Percentiles rank a stretch among this genome's conserved stretches.
These are phyloP conservation scores for Backusella westeae DNA, from an alignment of 192 early-diverging fungal genomes.

Conservation along the genomic window DNA sequence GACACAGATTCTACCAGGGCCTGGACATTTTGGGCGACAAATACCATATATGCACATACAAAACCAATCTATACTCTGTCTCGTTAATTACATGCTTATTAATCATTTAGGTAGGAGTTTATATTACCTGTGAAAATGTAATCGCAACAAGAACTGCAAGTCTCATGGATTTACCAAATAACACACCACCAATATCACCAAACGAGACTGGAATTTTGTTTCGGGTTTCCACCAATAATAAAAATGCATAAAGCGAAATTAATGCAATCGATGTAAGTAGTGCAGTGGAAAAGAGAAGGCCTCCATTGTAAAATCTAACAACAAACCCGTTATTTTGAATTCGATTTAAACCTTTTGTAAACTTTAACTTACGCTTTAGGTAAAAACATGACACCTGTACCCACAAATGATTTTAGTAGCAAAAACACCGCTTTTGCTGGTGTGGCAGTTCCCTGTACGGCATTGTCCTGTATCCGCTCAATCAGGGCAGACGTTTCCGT, in stretches of 20 bases:
- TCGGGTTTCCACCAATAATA: conserved; percentile 70
- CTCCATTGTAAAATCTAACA: conserved; percentile 73
- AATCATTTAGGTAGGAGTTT: background rate
- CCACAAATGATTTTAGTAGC: conserved; percentile 80
- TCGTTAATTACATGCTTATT: background rate
- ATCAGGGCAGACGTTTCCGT: conserved; percentile 40
- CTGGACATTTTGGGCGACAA: conserved; percentile 57
- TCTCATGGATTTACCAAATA: conserved; percentile 69
- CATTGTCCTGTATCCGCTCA: conserved; percentile 30
- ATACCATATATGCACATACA: conserved; percentile 64
- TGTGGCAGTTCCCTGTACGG: conserved; percentile 58
- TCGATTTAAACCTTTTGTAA: background rate
- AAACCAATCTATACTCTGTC: conserved; percentile 45
- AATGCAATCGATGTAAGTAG: conserved; percentile 65
- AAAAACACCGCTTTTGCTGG: conserved; percentile 74
- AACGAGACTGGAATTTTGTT: conserved; percentile 65
- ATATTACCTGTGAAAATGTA: conserved; percentile 66
- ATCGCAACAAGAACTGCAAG: conserved; percentile 67
- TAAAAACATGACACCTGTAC: conserved; percentile 68
- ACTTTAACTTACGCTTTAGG: conserved; percentile 54
- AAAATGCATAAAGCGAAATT: conserved; percentile 68
- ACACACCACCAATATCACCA: conserved; percentile 58
- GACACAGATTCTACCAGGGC: conserved; percentile 34
- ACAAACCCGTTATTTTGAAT: no score
- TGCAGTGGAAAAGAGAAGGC: conserved; percentile 64